Evolutionary conservation across 169 alveolate genomes (phyloP).

Genomic region (Plasmodium chabaudi): DNA sequence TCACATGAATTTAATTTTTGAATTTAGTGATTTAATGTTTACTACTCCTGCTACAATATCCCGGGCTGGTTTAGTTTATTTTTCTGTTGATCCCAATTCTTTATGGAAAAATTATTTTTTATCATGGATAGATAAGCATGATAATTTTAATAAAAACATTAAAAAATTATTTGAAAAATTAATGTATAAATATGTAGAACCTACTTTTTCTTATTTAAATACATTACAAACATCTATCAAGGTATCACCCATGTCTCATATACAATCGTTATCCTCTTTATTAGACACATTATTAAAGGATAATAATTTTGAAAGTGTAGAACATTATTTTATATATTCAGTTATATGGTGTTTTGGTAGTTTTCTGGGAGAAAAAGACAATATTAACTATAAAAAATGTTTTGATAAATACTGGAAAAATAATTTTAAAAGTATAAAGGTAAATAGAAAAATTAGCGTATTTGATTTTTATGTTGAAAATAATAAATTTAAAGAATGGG

Average conservation of each 20-base stretch:
- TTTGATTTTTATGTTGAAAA: constrained; percentile 95
- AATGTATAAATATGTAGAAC: constrained; percentile 93
- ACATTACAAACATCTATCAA: constrained; percentile 86
- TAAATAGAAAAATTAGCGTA: constrained; percentile 95
- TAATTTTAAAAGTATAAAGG: constrained; percentile 95
- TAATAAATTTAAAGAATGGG: constrained; percentile 91
- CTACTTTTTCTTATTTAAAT: constrained; percentile 90
- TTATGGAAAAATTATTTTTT: constrained; percentile 95
- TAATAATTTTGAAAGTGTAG: constrained; percentile 92
- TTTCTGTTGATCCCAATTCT: constrained; percentile 92
- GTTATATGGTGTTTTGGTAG: constrained; percentile 96
- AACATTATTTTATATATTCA: constrained; percentile 94
- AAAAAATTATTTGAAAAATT: constrained; percentile 89
- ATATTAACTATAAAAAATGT: constrained; percentile 92
- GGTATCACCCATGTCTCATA: constrained; percentile 73
- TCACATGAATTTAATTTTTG: constrained; percentile 97
- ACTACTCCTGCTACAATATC: constrained; percentile 98
- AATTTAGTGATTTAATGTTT: constrained; percentile 95
- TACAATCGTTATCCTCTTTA: constrained; percentile 63
- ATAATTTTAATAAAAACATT: constrained; percentile 85
- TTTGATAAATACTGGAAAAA: constrained; percentile 96
- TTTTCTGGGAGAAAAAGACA: constrained; percentile 95
- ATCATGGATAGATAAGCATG: constrained; percentile 94
- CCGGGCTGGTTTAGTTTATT: constrained; percentile 96
- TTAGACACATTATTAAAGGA: constrained; percentile 83